Percentiles rank a stretch among this genome's conserved stretches.
Conservation (phyloP, 345 rosid species). For the Conringia planisiliqua region DNA sequence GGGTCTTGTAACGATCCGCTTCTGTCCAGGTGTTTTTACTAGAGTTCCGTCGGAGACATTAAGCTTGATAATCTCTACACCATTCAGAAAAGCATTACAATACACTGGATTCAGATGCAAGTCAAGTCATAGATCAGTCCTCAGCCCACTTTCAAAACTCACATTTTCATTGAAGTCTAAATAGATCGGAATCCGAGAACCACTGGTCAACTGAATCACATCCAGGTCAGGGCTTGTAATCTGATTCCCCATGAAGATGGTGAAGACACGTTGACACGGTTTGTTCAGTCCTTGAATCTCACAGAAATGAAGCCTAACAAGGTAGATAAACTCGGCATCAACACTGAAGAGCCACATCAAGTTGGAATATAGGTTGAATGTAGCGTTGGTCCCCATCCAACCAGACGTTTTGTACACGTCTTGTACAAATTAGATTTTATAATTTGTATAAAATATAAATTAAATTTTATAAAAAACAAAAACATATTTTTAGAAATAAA, state of each 20-base stretch:
- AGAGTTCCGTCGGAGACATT: neutral
- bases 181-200: slow-evolving; percentile 26
- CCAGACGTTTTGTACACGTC: slow-evolving; percentile 12
- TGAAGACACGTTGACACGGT: neutral
- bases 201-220: slow-evolving; percentile 15
- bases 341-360: slow-evolving; percentile 37
- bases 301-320: slow-evolving; percentile 40
- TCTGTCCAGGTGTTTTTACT: neutral
- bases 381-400: slow-evolving; percentile 7
- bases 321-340: slow-evolving; percentile 26
- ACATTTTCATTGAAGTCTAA: slow-evolving; percentile 17
- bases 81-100: slow-evolving; percentile 38
- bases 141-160: neutral
- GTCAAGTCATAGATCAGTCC: slow-evolving; percentile 18
- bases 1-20: too few species aligned
- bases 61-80: slow-evolving; percentile 46
- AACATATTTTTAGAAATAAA: too few species aligned
- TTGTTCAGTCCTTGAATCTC: slow-evolving; percentile 14
- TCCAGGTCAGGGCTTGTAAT: neutral
- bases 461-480: too few species aligned
- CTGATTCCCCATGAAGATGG: neutral
- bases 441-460: too few species aligned
- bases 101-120: neutral
- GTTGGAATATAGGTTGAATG: neutral
- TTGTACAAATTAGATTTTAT: too few species aligned